Evolutionary conservation across 1,284 basidiomycete genomes (phyloP), one percentile per base, ranked within the genome.

Genomic region (Macrocystidia cucumis): DNA sequence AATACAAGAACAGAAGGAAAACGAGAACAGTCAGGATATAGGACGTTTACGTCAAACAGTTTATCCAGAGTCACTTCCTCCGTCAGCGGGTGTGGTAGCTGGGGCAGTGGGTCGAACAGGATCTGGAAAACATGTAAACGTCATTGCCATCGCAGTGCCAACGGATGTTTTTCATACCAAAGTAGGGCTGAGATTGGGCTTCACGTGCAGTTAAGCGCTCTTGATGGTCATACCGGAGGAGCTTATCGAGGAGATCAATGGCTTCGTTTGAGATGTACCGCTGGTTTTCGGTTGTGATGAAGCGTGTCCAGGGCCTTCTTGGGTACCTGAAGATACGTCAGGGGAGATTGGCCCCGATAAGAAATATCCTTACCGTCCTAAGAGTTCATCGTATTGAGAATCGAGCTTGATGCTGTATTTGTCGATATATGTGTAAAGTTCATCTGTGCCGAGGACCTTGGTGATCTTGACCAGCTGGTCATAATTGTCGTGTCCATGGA

Each of bases 401-500:
- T 93, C 90, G 31, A 95, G 75, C 32, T 87, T 87, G 39, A 98
- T 97, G 53, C 89, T 86, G 63, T 97, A 97, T 63, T 92, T 88
- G 60, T 93, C 88, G 44, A 92, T 74, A 57, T 89, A 89, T 33
- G 79, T 71, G 57, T 91, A 96, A 13, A 98, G 67, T 51, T 93
- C 93, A 49, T 98, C 95, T 4, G 95, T 98, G 13, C 95, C 95
- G 35, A 98, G 73, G 32, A 98, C 93, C 63, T 97, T 97, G 40
- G 91, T 84, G 46, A 98, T 98, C 68, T 97, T 98, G 52, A 98
- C 95, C 32, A 98, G 69, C 57, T 98, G 95, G 63, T 98, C 96
- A 55, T 95, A 96, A 60, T 98, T 98, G 63, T 98, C 93, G 57
- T 97, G 93, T 9, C 95, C 95, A 55, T 98, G 95, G 78, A 98